phyloP scores from a whole-genome alignment of 306 rosid genomes.

The Arachis stenosperma region DNA sequence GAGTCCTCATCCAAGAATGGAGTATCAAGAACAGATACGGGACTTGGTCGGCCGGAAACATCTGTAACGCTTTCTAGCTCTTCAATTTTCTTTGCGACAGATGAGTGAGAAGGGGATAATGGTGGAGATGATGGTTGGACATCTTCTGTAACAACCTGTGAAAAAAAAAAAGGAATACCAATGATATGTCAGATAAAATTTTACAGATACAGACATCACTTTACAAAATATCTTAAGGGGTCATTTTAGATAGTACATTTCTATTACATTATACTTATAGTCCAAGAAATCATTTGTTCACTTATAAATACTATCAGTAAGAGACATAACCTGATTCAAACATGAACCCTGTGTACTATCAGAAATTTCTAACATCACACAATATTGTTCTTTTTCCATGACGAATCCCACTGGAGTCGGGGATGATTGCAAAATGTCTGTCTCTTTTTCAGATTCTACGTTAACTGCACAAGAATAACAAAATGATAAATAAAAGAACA shows the following conservation, averaged over 20 bases:
- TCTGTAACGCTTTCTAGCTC: constrained; percentile 52
- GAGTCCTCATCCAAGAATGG: constrained; percentile 68
- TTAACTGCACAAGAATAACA: constrained; percentile 48
- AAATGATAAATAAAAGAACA: constrained; percentile 32
- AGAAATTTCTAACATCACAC: constrained; percentile 43
- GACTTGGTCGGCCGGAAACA: constrained; percentile 78
- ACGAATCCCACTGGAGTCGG: constrained; percentile 43
- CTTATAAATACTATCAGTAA: constrained; percentile 3
- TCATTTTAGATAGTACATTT: not conserved
- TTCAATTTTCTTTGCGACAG: constrained; percentile 45
- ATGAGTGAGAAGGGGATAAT: constrained; percentile 56
- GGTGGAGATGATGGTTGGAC: constrained; percentile 53
- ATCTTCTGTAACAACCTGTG: constrained; percentile 64
- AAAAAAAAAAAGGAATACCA: not conserved
- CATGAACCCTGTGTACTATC: constrained; percentile 44
- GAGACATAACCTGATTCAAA: constrained; percentile 60
- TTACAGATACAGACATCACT: constrained; percentile 6
- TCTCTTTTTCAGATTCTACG: constrained; percentile 42
- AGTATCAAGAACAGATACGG: constrained; percentile 85
- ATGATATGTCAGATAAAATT: constrained; percentile 28
- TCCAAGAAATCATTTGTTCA: constrained; percentile 21
- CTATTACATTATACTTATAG: constrained; percentile 13
- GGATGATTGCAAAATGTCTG: constrained; percentile 47
- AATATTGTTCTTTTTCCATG: constrained; percentile 45
- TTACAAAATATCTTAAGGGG: not conserved